Conservation (phyloP, 2,329 filamentous ascomycete species). For the Fusarium vanettenii region DNA sequence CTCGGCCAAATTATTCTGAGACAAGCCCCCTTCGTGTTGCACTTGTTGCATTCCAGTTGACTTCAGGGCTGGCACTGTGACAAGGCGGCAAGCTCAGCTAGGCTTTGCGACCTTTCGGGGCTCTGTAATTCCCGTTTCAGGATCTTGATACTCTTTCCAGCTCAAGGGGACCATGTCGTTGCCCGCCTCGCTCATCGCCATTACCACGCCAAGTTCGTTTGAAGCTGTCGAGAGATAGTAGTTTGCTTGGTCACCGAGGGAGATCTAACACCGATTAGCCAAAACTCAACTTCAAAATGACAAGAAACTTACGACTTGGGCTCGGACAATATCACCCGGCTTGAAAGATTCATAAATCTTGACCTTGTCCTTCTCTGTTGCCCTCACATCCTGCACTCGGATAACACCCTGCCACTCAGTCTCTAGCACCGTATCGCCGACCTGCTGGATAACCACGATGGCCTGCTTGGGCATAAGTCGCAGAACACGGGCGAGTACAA, state of each 20-base stretch:
- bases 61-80: conserved; percentile 13
- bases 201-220: conserved; percentile 93
- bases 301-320: conserved; percentile 73
- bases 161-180: conserved; percentile 93
- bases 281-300: background rate
- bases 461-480: conserved; percentile 88
- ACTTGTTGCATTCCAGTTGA: conserved; percentile 32
- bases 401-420: conserved; percentile 89
- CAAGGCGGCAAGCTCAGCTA: conserved; percentile 64
- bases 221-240: conserved; percentile 95
- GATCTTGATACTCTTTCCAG: conserved; percentile 95
- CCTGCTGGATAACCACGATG: conserved; percentile 85
- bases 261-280: conserved; percentile 67
- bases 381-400: conserved; percentile 88
- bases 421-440: conserved; percentile 77
- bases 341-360: conserved; percentile 91
- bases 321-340: conserved; percentile 91
- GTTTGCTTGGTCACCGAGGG: conserved; percentile 90
- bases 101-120: conserved; percentile 94
- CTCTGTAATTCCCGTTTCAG: conserved; percentile 80
- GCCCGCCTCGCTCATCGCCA: conserved; percentile 88
- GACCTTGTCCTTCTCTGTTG: conserved; percentile 95
- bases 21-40: conserved; percentile 19
- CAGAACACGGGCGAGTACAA: conserved; percentile 86
- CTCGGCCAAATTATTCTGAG: conserved; percentile 22